Evolutionary conservation across 495 filamentous ascomycete genomes (phyloP).

Genomic region (Penicillium arizonense): DNA sequence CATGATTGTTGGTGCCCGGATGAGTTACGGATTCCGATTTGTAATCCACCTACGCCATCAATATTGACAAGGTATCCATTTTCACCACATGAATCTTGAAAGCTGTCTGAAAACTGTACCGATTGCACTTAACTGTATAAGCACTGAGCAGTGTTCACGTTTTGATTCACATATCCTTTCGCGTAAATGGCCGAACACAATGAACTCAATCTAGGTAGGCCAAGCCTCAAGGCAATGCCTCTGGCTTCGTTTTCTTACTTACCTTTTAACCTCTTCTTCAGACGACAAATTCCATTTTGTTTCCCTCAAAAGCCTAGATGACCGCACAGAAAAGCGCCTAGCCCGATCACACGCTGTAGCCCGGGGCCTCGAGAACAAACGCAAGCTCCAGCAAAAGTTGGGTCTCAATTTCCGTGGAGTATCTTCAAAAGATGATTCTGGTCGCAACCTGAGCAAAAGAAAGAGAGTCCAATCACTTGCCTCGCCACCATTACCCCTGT

Average conservation of each 20-base stretch:
- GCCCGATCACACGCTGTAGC: slow-evolving; percentile 36
- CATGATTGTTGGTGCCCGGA: too few relatives aligned
- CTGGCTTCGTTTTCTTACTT: background rate
- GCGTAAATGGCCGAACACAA: background rate
- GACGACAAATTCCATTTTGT: slow-evolving; percentile 26
- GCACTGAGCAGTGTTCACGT: background rate
- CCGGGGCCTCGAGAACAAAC: slow-evolving; percentile 31
- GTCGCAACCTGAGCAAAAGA: background rate
- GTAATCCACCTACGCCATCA: background rate
- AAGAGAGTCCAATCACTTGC: background rate
- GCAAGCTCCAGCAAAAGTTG: slow-evolving; percentile 26
- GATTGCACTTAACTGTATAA: too few relatives aligned
- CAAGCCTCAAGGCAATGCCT: background rate
- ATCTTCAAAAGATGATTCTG: slow-evolving; percentile 1
- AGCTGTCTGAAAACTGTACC: too few relatives aligned
- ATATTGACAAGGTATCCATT: background rate
- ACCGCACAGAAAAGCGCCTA: slow-evolving; percentile 16
- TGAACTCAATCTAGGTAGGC: background rate
- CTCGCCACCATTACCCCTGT: background rate
- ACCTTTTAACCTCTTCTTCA: background rate
- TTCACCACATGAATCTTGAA: background rate
- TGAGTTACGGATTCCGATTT: background rate
- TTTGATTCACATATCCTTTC: background rate
- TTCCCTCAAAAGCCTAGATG: slow-evolving; percentile 22
- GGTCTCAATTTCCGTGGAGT: slow-evolving; percentile 25